Evolutionary conservation across 148 eudicot genomes (phyloP).

Genomic region (Silene uniflora): DNA sequence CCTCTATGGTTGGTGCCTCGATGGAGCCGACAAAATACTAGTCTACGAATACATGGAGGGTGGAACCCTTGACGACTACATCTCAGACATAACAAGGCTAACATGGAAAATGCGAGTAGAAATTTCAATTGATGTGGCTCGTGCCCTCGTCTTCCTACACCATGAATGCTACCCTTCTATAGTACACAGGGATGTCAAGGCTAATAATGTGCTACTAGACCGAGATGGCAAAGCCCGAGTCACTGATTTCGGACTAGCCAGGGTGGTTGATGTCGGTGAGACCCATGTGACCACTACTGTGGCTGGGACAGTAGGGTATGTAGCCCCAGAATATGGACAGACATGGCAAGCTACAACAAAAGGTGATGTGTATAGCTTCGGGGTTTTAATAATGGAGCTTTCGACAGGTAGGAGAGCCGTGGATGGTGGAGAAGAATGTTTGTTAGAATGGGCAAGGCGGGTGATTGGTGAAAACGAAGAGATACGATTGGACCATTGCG

Average conservation of each 20-base stretch:
- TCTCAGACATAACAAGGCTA: constrained; percentile 47
- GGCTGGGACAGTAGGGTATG: constrained; percentile 92
- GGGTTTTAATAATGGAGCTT: constrained; percentile 84
- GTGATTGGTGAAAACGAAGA: constrained; percentile 42
- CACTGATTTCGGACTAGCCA: constrained; percentile 86
- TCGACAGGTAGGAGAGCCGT: constrained; percentile 87
- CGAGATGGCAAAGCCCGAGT: constrained; percentile 65
- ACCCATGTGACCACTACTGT: constrained; percentile 89
- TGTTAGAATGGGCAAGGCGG: constrained; percentile 79
- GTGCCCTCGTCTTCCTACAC: constrained; percentile 75
- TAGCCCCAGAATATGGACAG: constrained; percentile 93
- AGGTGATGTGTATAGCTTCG: constrained; percentile 95
- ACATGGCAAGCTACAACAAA: constrained; percentile 97
- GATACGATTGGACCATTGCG: constrained; percentile 25
- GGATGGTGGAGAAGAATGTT: constrained; percentile 77
- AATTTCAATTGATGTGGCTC: constrained; percentile 67
- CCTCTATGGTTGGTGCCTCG: constrained; percentile 93
- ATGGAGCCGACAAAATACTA: constrained; percentile 65
- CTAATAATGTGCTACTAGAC: constrained; percentile 85
- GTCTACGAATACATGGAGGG: constrained; percentile 96
- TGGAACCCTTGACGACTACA: constrained; percentile 72
- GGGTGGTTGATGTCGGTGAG: constrained; percentile 64
- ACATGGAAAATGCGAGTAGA: constrained; percentile 56
- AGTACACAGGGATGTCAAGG: constrained; percentile 92
- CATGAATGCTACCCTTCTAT: constrained; percentile 81